Evolutionary conservation across 305 asterid genomes (phyloP), one percentile per base, ranked within the genome.

Genomic region (Fraxinus velutina): DNA sequence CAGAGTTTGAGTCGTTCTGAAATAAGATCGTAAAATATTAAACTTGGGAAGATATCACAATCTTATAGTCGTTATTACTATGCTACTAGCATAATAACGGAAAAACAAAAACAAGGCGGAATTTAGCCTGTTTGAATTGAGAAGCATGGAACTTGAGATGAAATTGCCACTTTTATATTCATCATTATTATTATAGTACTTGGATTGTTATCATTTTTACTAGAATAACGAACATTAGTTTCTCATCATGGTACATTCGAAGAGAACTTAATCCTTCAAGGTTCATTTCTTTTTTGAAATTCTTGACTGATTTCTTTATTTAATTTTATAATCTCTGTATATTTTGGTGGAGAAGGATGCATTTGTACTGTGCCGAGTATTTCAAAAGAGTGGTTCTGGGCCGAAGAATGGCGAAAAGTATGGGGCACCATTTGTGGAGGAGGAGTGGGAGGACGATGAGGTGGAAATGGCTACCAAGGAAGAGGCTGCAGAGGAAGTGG

Each of bases 321-420:
- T 76, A 73, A 73, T 81, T 76, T 50, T 27, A 50, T 15, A 1
- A 32, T 71, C 42, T 13, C 4, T 47, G 10, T 55, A 4, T 57
- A 5, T 85, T 81, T 84, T 82, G 81, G 77, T 84, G 87, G 81
- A 68, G 85, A 82, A 93, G 99, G 98, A 94, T 84, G 91, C 98
- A 32, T 92, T 84, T 83, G 99, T 96, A 70, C 86, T 96, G 13
- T 96, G 99, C 83, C 92, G 99, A 83, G 89, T 96, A 81, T 96
- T 92, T 86, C 99, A 96, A 90, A 96, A 96, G 87, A 94, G 99
- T 90, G 99, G 99, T 70, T 83, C 98, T 1, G 99, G 99, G 83
- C 97, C 99, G 13, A 93, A 92, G 91, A 96, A 94, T 84, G 98
- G 98, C 33, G 98, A 94, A 80, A 93, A 90, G 82, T 96, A 96